These are phyloP conservation scores for Teunomyces atbi DNA, from an alignment of 805 yeast genomes.

Conservation along the genomic window DNA sequence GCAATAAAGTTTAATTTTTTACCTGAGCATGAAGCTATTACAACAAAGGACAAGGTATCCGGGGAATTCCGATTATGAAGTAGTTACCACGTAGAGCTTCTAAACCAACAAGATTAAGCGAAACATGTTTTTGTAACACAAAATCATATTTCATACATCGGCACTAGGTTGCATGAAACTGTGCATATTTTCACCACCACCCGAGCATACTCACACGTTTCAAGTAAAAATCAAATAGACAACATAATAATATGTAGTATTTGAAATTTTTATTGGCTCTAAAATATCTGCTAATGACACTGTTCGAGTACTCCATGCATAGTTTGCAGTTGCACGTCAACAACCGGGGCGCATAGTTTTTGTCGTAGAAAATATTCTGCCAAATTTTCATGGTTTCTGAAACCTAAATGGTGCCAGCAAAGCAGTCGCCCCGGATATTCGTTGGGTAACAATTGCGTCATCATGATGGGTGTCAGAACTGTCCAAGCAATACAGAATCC, in stretches of 20 bases:
- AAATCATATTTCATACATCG: slow-evolving; percentile 2
- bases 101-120: slow-evolving; percentile 2
- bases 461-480: neutral
- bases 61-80: slow-evolving; percentile 1
- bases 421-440: neutral
- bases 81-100: neutral
- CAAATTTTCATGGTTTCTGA: neutral
- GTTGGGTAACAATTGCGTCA: neutral
- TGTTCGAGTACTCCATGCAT: neutral
- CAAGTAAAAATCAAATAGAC: neutral
- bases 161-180: slow-evolving; percentile 1
- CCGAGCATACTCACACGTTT: slow-evolving; percentile 1
- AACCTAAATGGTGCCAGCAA: neutral
- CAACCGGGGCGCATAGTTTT: neutral
- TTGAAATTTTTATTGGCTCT: neutral
- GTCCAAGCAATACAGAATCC: neutral
- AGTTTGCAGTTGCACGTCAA: neutral
- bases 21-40: neutral
- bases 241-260: neutral
- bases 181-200: neutral
- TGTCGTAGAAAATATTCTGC: neutral
- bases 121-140: neutral
- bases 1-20: neutral
- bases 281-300: neutral
- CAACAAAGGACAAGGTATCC: neutral